A percentile compares a stretch with the other conserved stretches of the same genome.
Conservation (phyloP, 352 stramenopile genomes). For the Phytopythium kandeliae region DNA sequence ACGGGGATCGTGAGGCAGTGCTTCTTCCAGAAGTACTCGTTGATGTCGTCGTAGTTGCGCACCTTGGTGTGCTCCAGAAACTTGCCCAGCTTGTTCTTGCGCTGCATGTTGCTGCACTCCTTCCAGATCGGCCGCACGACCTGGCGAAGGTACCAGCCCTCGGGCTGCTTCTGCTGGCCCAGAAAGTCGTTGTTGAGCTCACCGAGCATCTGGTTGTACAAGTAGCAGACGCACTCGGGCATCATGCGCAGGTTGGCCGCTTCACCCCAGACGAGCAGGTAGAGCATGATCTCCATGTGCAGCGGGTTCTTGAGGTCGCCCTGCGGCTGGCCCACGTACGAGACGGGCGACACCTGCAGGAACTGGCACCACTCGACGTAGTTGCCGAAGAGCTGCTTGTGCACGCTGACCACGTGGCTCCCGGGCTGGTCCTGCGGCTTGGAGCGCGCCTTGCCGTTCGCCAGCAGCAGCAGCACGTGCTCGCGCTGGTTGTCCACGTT, state of each 20-base stretch:
- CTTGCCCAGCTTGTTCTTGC: conserved; percentile 47
- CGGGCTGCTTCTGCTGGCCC: conserved; percentile 25
- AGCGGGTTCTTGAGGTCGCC: conserved; percentile 23
- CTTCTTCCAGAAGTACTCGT: conserved; percentile 77
- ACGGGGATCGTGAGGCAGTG: conserved; percentile 57
- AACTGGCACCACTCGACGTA: conserved; percentile 78
- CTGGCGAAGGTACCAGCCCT: conserved; percentile 57
- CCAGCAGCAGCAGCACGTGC: conserved; percentile 73
- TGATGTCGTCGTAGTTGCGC: conserved; percentile 80
- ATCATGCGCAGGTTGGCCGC: conserved; percentile 95
- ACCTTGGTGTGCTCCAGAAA: conserved; percentile 68
- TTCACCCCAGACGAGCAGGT: conserved; percentile 97
- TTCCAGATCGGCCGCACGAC: conserved; percentile 65
- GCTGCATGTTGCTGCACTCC: conserved; percentile 68
- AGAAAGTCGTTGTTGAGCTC: conserved; percentile 42
- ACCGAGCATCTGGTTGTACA: conserved; percentile 90
- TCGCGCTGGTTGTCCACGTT: conserved; percentile 81
- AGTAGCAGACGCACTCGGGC: conserved; percentile 95
- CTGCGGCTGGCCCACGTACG: conserved; percentile 5
- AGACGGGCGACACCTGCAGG: conserved; percentile 51
- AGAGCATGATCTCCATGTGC: conserved; percentile 94
- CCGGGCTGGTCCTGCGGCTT: conserved; percentile 44
- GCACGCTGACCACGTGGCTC: conserved; percentile 58
- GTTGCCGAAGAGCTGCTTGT: conserved; percentile 68
- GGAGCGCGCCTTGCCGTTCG: conserved; percentile 63